Base-by-base conservation (phyloP, 2,329 filamentous ascomycete genomes). In the Xenoacremonium recifei region DNA sequence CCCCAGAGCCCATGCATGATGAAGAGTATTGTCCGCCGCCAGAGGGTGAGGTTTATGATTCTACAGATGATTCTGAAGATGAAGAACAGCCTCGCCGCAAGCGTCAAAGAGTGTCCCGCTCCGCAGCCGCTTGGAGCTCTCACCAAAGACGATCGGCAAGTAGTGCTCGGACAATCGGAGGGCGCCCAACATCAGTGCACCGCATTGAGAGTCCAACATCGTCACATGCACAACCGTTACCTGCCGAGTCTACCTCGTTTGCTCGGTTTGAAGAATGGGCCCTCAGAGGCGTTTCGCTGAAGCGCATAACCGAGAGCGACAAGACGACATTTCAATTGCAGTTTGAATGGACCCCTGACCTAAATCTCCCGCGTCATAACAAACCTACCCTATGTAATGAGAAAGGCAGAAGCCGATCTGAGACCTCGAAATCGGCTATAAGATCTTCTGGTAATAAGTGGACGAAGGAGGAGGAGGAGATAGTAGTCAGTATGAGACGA, bases 221-320 rank as follows among this genome's bases (percentile, higher is more conserved):
- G 41, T 37, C 42, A n/a, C 42, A 45, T 10, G 20, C 33, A 37
- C 37, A 18, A 34, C 23, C 37, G 10, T 5, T 30, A 23, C 16
- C 37, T 21, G 37, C 29, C n/a, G 27, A 40, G 5, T 27, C 42
- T n/a, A 35, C 21, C 21, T 9, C 29, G 7, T 35, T 45, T 38
- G 42, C 38, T 35, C 12, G 7, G n/a, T 47, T 47, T 15, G 4
- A 44, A 29, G 37, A 47, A 27, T 27, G 23, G 23, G 23, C 23
- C 7, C 23, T 27, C 23, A 13, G 13, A 27, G 13, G 13, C 23
- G 23, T 27, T 7, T 27, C 23, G 23, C 23, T 27, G 13, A 27
- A 27, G 23, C 23, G 23, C 9, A 27, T 27, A 9, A 27, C 23
- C 23, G 23, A 27, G 23, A 27, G 13, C 23, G 23, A 13, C 7